phyloP scores from a whole-genome alignment of 1,284 basidiomycete species.

The Pisolithus thermaeus region DNA sequence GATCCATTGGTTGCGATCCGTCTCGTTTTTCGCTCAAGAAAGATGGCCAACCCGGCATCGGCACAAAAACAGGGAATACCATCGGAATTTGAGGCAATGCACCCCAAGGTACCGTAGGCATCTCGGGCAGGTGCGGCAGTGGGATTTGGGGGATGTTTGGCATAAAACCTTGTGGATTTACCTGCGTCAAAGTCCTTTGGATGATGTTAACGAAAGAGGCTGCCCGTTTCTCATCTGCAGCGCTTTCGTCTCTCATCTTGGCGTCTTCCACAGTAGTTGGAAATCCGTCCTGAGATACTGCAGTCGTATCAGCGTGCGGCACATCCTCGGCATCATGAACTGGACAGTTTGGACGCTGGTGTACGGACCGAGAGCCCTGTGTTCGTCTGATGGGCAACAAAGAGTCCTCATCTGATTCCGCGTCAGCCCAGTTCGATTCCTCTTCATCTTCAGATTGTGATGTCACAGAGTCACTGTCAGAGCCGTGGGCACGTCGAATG shows the following conservation, averaged over 20 bases:
- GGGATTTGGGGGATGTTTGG: conserved; percentile 55
- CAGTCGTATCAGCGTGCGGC: conserved; percentile 4
- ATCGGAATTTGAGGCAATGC: conserved; percentile 66
- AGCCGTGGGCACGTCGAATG: conserved; percentile 17
- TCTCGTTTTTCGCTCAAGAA: conserved; percentile 48
- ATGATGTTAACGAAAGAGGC: conserved; percentile 68
- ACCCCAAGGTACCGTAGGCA: conserved; percentile 59
- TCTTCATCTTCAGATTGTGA: conserved; percentile 46
- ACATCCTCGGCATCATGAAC: conserved; percentile 26
- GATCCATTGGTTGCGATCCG: conserved; percentile 24
- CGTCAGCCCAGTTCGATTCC: conserved; percentile 63
- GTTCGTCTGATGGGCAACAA: conserved; percentile 29
- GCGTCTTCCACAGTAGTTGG: conserved; percentile 21
- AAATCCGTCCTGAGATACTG: conserved; percentile 9
- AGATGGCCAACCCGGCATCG: conserved; percentile 61
- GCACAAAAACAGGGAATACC: conserved; percentile 75
- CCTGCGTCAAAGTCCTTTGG: conserved; percentile 67
- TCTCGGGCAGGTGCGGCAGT: conserved; percentile 42
- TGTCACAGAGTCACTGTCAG: conserved; percentile 26
- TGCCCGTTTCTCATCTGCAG: conserved; percentile 58
- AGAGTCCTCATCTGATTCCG: conserved; percentile 57
- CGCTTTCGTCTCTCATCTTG: conserved; percentile 10
- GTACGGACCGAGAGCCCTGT: conserved; percentile 27
- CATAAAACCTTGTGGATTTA: conserved; percentile 52
- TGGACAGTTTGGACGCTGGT: conserved; percentile 25